phyloP scores from a whole-genome alignment of 1,284 basidiomycete species.

The Marasmius sp. region DNA sequence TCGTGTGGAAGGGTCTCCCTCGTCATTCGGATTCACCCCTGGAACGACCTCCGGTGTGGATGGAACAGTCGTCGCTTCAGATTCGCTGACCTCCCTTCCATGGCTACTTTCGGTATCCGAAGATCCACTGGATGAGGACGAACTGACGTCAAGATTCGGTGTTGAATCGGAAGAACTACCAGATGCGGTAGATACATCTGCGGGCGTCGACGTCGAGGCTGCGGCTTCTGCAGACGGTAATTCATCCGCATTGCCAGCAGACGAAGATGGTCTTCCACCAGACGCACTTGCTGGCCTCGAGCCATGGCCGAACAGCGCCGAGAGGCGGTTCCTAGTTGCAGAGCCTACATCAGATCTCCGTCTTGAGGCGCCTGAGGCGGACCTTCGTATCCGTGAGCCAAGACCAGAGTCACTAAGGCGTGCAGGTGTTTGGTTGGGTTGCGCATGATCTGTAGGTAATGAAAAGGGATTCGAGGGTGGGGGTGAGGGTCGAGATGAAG shows the following conservation, averaged over 20 bases:
- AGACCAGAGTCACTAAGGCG: neutral
- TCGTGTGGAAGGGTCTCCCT: neutral
- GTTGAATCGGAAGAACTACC: neutral
- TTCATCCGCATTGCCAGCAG: constrained; percentile 5
- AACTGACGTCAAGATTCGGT: neutral
- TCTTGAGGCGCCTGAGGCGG: constrained; percentile 30
- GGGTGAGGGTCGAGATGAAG: constrained; percentile 15
- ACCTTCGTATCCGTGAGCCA: constrained; percentile 14
- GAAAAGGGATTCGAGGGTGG: constrained; percentile 10
- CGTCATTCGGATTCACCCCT: neutral
- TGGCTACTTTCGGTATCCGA: neutral
- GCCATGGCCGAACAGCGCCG: constrained; percentile 36
- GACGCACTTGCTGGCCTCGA: constrained; percentile 36
- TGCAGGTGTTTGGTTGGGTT: neutral
- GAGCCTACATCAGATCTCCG: constrained; percentile 17
- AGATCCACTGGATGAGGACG: neutral
- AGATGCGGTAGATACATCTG: neutral
- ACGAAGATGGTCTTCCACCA: constrained; percentile 19
- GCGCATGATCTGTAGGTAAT: neutral
- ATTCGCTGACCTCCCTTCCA: neutral
- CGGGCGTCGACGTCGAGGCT: neutral
- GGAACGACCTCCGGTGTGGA: neutral
- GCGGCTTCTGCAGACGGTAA: neutral
- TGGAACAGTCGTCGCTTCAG: neutral
- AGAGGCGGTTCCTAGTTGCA: constrained; percentile 33